These are phyloP conservation scores for Cutaneotrichosporon sp. DNA, from an alignment of 1,284 basidiomycete genomes.

Conservation along the genomic window DNA sequence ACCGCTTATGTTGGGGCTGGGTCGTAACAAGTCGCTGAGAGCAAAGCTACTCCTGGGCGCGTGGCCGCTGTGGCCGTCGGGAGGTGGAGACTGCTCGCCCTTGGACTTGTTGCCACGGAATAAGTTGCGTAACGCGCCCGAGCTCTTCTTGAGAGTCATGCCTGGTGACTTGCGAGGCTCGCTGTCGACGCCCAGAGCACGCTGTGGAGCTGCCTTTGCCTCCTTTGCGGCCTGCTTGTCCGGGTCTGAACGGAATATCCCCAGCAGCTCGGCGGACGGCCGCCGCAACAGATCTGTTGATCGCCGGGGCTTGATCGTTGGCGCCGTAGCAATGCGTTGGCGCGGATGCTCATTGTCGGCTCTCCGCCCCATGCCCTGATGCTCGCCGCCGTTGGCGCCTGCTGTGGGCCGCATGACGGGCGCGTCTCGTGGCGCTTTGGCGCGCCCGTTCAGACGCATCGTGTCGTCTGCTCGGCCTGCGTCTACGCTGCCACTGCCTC, in stretches of 20 bases:
- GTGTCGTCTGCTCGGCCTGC: neutral
- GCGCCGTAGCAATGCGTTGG: slow-evolving; percentile 2
- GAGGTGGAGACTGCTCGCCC: slow-evolving; percentile 34
- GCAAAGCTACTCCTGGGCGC: slow-evolving; percentile 12
- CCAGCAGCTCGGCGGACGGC: slow-evolving; percentile 14
- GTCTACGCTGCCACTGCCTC: neutral
- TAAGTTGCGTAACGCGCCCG: slow-evolving; percentile 42
- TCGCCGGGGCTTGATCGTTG: slow-evolving; percentile 18
- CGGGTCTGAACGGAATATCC: neutral
- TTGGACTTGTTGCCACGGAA: slow-evolving; percentile 48
- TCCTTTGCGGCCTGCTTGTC: slow-evolving; percentile 20
- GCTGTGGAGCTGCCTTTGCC: slow-evolving; percentile 24
- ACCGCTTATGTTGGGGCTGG: neutral
- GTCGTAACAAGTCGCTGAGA: slow-evolving; percentile 8
- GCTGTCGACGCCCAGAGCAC: slow-evolving; percentile 23
- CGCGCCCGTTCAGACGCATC: too few relatives aligned
- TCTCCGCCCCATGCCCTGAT: neutral
- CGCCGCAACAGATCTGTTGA: slow-evolving; percentile 25
- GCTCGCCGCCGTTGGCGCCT: neutral
- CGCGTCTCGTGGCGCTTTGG: too few relatives aligned
- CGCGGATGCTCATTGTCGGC: neutral
- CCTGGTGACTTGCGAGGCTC: slow-evolving; percentile 26
- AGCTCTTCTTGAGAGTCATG: slow-evolving; percentile 41
- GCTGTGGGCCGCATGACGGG: too few relatives aligned
- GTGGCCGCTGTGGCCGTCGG: slow-evolving; percentile 12